A percentile compares a stretch with the other conserved stretches of the same genome.
These are phyloP conservation scores for Solanum chacoense DNA, from an alignment of 305 asterid genomes.

Conservation along the genomic window DNA sequence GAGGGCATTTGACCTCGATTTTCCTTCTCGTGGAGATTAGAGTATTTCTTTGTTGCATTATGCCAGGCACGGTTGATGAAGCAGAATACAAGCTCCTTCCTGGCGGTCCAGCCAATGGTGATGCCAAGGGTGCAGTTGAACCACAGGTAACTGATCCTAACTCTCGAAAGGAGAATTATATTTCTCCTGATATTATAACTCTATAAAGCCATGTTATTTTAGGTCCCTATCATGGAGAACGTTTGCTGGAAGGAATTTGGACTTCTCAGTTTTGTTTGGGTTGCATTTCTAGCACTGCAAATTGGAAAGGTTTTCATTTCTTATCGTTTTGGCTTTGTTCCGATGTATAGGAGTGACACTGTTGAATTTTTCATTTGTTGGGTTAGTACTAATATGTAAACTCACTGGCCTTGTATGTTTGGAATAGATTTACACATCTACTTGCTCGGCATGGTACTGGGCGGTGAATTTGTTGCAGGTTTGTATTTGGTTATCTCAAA, in stretches of 20 bases:
- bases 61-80: conserved; percentile 42
- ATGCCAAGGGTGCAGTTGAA: conserved; percentile 34
- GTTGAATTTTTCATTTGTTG: background rate
- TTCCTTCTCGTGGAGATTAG: background rate
- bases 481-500: background rate
- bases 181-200: background rate
- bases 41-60: background rate
- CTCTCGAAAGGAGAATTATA: background rate
- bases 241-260: conserved; percentile 88
- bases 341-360: background rate
- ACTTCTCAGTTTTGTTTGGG: conserved; percentile 78
- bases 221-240: conserved; percentile 69
- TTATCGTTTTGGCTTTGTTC: background rate
- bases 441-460: conserved; percentile 77
- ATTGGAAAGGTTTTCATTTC: conserved; percentile 47
- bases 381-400: background rate
- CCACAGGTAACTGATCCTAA: conserved; percentile 32
- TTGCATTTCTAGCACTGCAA: conserved; percentile 69
- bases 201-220: conserved; percentile 3
- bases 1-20: background rate
- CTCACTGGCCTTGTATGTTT: conserved; percentile 13
- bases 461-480: conserved; percentile 90
- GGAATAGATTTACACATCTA: conserved; percentile 47
- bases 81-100: conserved; percentile 81
- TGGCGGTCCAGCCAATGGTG: conserved; percentile 44